A percentile compares a stretch with the other conserved stretches of the same genome.
Conservation (phyloP, 1,139 yeast genomes). For the Blastobotrys raffinosifermentans region DNA sequence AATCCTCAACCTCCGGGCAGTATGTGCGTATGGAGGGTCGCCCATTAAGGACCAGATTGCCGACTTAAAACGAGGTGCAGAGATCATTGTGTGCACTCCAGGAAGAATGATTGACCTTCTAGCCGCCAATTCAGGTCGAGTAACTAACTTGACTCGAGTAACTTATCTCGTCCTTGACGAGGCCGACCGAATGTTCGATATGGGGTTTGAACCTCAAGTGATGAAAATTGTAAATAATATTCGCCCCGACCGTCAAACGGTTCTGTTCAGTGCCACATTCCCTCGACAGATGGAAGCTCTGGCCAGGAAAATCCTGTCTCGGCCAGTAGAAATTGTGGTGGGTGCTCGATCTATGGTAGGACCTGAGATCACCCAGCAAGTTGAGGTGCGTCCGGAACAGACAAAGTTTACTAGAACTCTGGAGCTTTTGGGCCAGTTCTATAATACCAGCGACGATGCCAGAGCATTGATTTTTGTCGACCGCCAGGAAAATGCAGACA, state of each 20-base stretch:
- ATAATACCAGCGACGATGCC: conserved; percentile 32
- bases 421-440: conserved; percentile 46
- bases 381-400: conserved; percentile 50
- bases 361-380: conserved; percentile 68
- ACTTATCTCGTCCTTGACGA: conserved; percentile 88
- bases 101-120: conserved; percentile 89
- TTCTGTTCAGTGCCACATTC: conserved; percentile 89
- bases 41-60: conserved; percentile 78
- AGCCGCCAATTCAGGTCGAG: conserved; percentile 77
- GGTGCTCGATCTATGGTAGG: conserved; percentile 85
- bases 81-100: conserved; percentile 88
- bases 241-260: conserved; percentile 88
- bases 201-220: conserved; percentile 98
- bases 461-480: conserved; percentile 81
- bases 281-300: conserved; percentile 70
- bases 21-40: conserved; percentile 94
- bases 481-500: conserved; percentile 77
- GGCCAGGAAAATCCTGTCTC: conserved; percentile 55
- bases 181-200: conserved; percentile 94
- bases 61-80: conserved; percentile 70
- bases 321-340: conserved; percentile 72
- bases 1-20: conserved; percentile 46
- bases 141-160: conserved; percentile 60
- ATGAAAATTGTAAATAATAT: conserved; percentile 70
- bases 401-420: conserved; percentile 53